Percentiles rank a stretch among this genome's conserved stretches.
These are phyloP conservation scores for Coniella vitis DNA, from an alignment of 2,329 filamentous ascomycete genomes.

Conservation along the genomic window DNA sequence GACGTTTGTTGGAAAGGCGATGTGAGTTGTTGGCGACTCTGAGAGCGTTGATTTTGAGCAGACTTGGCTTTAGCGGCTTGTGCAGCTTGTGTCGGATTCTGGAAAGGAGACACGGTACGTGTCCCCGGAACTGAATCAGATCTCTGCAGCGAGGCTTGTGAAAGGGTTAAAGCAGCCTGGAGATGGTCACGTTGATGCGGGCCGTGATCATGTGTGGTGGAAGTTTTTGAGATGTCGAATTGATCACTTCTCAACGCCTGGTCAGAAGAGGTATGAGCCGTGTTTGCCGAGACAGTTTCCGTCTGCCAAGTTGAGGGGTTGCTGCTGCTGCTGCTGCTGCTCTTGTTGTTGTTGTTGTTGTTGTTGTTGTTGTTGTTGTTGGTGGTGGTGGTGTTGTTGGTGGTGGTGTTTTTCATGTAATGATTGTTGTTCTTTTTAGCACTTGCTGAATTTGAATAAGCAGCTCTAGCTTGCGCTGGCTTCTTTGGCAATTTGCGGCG, in stretches of 20 bases:
- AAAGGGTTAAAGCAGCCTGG: conserved; percentile 14
- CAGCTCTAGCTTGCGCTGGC: conserved; percentile 1
- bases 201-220: too few species aligned
- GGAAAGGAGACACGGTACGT: conserved; percentile 25
- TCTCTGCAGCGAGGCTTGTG: conserved; percentile 21
- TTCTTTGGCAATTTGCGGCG: conserved; percentile 14
- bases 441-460: background rate
- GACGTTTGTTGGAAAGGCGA: conserved; percentile 14
- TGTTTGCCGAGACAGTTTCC: background rate
- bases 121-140: conserved; percentile 25
- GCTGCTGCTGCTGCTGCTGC: too few species aligned
- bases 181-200: conserved; percentile 9
- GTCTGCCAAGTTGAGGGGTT: conserved; percentile 17
- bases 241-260: background rate
- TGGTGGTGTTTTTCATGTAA: too few species aligned
- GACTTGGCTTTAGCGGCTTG: conserved; percentile 25
- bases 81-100: conserved; percentile 11
- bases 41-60: conserved; percentile 28
- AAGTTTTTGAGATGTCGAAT: too few species aligned
- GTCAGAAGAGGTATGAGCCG: background rate
- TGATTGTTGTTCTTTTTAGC: too few species aligned
- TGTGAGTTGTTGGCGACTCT: conserved; percentile 26
- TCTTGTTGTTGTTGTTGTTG: too few species aligned
- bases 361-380: too few species aligned
- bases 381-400: too few species aligned